Conservation (phyloP, 2,329 filamentous ascomycete species). For the Fusarium sp. region DNA sequence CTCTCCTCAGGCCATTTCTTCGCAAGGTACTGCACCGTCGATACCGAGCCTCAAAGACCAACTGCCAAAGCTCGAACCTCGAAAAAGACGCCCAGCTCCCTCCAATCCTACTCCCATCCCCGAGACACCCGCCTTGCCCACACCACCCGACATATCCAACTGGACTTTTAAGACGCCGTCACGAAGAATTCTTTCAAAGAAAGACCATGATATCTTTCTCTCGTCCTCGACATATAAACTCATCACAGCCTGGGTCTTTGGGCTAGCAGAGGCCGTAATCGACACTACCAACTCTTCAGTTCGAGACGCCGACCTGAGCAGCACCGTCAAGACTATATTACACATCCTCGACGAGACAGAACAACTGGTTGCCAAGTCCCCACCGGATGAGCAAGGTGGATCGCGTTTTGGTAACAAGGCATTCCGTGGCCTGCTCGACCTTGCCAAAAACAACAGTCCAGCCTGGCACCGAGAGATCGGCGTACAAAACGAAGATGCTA, state of each 20-base stretch:
- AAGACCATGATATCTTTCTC: conserved; percentile 84
- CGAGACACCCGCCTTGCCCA: conserved; percentile 76
- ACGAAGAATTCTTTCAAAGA: conserved; percentile 80
- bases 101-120: conserved; percentile 72
- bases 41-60: conserved; percentile 57
- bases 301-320: conserved; percentile 64
- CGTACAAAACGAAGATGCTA: conserved; percentile 60
- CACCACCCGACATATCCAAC: conserved; percentile 68
- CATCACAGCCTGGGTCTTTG: conserved; percentile 85
- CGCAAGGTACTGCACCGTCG: conserved; percentile 27
- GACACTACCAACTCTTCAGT: conserved; percentile 73
- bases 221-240: conserved; percentile 78
- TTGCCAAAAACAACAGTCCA: conserved; percentile 63
- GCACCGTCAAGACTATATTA: conserved; percentile 70
- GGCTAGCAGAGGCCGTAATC: conserved; percentile 81
- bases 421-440: conserved; percentile 84
- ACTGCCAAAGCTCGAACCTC: conserved; percentile 74
- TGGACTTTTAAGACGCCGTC: conserved; percentile 73
- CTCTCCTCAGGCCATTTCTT: conserved; percentile 19
- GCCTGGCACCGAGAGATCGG: conserved; percentile 72
- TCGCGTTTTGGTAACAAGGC: conserved; percentile 95
- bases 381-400: conserved; percentile 84
- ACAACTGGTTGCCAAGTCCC: conserved; percentile 71
- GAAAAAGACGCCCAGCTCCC: conserved; percentile 61
- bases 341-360: conserved; percentile 75